phyloP scores from a whole-genome alignment of 2,329 filamentous ascomycete genomes.

The Neocatenulostroma microsporum region DNA sequence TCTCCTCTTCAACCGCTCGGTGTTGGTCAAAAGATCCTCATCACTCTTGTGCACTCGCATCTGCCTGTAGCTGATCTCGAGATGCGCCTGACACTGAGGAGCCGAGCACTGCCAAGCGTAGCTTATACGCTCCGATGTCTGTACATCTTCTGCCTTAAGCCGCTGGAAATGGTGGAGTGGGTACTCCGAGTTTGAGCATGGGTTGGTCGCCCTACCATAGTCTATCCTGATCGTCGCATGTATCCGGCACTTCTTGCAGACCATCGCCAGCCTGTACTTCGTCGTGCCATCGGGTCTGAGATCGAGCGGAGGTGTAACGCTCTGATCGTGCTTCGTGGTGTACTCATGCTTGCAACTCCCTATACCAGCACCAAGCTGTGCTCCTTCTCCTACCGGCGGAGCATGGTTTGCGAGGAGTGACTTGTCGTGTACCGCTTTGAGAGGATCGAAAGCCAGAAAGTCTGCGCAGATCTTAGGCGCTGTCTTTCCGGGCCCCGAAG shows the following conservation, averaged over 20 bases:
- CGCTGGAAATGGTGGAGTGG: conserved; percentile 55
- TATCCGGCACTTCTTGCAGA: conserved; percentile 54
- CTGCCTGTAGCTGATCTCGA: conserved; percentile 47
- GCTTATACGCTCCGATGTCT: conserved; percentile 26
- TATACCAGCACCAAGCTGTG: conserved; percentile 28
- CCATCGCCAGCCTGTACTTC: conserved; percentile 50
- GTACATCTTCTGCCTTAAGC: conserved; percentile 10
- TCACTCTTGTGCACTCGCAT: conserved; percentile 46
- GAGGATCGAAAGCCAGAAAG: conserved; percentile 45
- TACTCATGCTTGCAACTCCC: conserved; percentile 54
- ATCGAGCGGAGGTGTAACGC: conserved; percentile 39
- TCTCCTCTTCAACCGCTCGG: conserved; percentile 44
- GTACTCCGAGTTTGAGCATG: conserved; percentile 43
- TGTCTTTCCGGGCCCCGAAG: conserved; percentile 37
- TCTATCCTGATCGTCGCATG: conserved; percentile 54
- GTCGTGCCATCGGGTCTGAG: conserved; percentile 32
- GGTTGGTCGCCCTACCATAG: conserved; percentile 34
- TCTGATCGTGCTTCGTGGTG: conserved; percentile 50
- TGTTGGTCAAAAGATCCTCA: conserved; percentile 48
- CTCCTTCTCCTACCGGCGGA: conserved; percentile 41
- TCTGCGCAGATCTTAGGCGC: conserved; percentile 46
- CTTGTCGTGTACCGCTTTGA: conserved; percentile 30
- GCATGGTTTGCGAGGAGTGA: conserved; percentile 51
- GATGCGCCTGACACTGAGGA: conserved; percentile 45
- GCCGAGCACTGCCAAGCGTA: conserved; percentile 53